Percentiles rank a stretch among this genome's conserved stretches.
phyloP scores from a whole-genome alignment of 306 rosid species.

The Argentina anserina region DNA sequence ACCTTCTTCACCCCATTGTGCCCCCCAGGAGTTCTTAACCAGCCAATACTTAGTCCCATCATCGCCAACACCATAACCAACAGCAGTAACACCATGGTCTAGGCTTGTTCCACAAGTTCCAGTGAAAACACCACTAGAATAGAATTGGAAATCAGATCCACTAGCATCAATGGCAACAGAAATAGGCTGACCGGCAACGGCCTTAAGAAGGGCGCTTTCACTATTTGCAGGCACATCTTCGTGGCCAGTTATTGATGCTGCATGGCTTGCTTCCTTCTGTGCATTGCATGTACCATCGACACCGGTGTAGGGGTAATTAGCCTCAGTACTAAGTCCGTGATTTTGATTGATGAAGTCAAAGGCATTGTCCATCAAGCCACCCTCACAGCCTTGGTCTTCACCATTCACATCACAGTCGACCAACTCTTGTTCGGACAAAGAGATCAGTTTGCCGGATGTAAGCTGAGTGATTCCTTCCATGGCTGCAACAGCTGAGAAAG shows the following conservation, averaged over 20 bases:
- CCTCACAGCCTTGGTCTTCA: slow-evolving; percentile 3
- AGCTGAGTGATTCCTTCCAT: slow-evolving; percentile 1
- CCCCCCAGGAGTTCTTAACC: slow-evolving; percentile 3
- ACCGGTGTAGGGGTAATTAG: slow-evolving; percentile 1
- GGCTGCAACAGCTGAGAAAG: neutral
- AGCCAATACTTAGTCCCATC: slow-evolving; percentile 2
- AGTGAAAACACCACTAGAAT: neutral
- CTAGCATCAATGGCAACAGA: slow-evolving; percentile 5
- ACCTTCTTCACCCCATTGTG: slow-evolving; percentile 6
- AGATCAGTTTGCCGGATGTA: neutral
- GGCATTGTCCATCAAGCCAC: slow-evolving; percentile 5
- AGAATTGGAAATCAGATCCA: neutral
- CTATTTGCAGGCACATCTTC: slow-evolving; percentile 7
- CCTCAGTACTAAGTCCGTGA: slow-evolving; percentile 1
- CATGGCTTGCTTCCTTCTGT: slow-evolving; percentile 4
- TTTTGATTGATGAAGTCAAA: neutral
- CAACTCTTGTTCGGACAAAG: neutral
- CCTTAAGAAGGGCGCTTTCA: slow-evolving; percentile 4
- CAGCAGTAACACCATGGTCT: slow-evolving; percentile 4
- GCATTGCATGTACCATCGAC: slow-evolving; percentile 1
- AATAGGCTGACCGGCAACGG: neutral
- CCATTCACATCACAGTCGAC: slow-evolving; percentile 6
- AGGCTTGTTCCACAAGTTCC: slow-evolving; percentile 4
- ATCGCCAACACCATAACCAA: neutral
- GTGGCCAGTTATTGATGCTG: neutral